phyloP scores from a whole-genome alignment of 106 monocot species.

The Agapanthus africanus region DNA sequence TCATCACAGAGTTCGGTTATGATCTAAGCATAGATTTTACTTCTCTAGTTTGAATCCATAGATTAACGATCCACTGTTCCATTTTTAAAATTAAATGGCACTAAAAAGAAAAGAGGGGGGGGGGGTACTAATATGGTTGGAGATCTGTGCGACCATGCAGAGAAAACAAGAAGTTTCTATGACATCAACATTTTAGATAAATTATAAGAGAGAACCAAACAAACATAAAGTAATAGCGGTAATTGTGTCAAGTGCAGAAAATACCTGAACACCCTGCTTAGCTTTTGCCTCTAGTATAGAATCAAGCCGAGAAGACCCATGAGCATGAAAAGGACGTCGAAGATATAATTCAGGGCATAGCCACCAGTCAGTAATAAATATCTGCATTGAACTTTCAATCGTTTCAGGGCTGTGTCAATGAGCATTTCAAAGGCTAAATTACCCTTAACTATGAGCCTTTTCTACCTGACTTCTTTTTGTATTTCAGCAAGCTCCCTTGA shows the following conservation, averaged over 20 bases:
- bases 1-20: background rate
- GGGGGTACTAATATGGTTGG: background rate
- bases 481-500: too few species aligned
- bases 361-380: constrained; percentile 99
- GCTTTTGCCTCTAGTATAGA: constrained; percentile 77
- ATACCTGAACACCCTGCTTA: constrained; percentile 95
- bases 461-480: too few species aligned
- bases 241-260: background rate
- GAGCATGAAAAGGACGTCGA: constrained; percentile 65
- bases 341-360: constrained; percentile 92
- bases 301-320: constrained; percentile 79
- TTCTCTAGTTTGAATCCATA: background rate
- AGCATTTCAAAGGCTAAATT: too few species aligned
- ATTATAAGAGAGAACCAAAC: background rate
- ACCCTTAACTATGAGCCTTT: too few species aligned
- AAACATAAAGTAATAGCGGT: background rate
- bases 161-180: background rate
- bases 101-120: background rate
- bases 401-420: constrained; percentile 6
- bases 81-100: background rate
- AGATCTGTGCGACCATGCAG: background rate
- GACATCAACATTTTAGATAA: background rate
- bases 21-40: background rate
- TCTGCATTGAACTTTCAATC: constrained; percentile 47
- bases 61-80: background rate